Conservation (phyloP, 2,329 filamentous ascomycete genomes). For the Lachnellula willkommii region DNA sequence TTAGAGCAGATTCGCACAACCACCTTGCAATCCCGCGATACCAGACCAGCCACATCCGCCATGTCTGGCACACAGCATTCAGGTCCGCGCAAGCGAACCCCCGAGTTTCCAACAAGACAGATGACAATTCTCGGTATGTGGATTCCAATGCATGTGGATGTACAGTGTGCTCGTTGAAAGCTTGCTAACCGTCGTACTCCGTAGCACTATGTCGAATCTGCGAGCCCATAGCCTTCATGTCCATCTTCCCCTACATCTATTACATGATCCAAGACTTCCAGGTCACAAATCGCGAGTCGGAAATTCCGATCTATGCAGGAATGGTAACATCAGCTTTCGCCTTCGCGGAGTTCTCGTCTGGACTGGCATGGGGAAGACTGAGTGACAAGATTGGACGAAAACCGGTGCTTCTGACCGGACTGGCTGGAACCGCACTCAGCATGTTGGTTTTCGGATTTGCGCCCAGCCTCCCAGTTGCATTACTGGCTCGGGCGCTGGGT, state of each 20-base stretch:
- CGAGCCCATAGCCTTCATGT: conserved; percentile 99
- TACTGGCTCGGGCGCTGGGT: conserved; percentile 82
- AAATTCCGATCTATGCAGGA: conserved; percentile 87
- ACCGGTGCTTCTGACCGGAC: conserved; percentile 82
- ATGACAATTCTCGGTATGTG: conserved; percentile 49
- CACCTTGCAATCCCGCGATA: conserved; percentile 1
- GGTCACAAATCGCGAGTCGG: conserved; percentile 69
- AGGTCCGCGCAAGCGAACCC: conserved; percentile 31
- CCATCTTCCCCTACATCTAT: conserved; percentile 97
- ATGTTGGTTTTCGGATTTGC: conserved; percentile 92
- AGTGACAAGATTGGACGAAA: conserved; percentile 92
- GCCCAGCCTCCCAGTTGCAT: conserved; percentile 71
- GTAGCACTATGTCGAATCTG: conserved; percentile 89
- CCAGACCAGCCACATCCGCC: conserved; percentile 9
- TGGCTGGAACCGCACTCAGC: conserved; percentile 85
- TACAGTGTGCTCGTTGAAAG: neutral
- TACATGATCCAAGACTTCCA: conserved; percentile 94
- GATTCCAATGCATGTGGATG: neutral
- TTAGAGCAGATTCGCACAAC: neutral
- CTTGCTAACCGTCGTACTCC: neutral
- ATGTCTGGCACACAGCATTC: conserved; percentile 22
- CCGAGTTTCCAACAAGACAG: conserved; percentile 40
- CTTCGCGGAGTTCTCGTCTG: conserved; percentile 88
- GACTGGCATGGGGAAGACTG: conserved; percentile 86
- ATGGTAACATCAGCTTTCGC: conserved; percentile 97